phyloP scores from a whole-genome alignment of 306 rosid species.

The Inga oerstediana region DNA sequence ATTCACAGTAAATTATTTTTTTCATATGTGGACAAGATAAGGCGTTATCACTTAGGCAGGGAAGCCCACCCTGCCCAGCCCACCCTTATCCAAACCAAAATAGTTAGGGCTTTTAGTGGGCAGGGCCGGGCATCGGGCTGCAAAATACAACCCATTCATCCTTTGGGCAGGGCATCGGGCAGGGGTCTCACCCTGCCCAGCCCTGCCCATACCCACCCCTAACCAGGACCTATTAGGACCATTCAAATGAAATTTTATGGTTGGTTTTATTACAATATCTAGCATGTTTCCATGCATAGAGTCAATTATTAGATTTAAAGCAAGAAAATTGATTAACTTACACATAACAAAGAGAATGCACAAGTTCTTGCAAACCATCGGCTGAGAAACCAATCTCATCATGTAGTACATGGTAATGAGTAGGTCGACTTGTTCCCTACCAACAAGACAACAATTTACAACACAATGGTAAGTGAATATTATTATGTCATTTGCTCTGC shows the following conservation, averaged over 20 bases:
- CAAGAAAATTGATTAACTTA: constrained; percentile 25
- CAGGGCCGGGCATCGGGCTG: too few relatives aligned
- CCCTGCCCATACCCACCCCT: too few relatives aligned
- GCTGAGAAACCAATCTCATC: constrained; percentile 48
- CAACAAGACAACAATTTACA: neutral
- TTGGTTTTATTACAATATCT: neutral
- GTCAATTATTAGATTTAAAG: neutral
- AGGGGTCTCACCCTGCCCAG: too few relatives aligned
- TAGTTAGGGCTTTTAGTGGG: too few relatives aligned
- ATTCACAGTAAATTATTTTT: too few relatives aligned
- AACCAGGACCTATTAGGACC: neutral
- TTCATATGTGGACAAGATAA: too few relatives aligned
- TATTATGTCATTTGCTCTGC: neutral
- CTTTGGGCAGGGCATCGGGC: too few relatives aligned
- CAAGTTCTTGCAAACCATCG: constrained; percentile 44
- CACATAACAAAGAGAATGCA: constrained; percentile 45
- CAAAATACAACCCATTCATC: too few relatives aligned
- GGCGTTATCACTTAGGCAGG: too few relatives aligned
- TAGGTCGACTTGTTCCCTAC: constrained; percentile 52
- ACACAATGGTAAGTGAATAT: neutral
- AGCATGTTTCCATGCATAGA: too few relatives aligned
- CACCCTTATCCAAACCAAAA: too few relatives aligned
- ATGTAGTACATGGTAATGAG: constrained; percentile 44
- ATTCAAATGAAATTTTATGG: neutral
- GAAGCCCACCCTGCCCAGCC: too few relatives aligned